Evolutionary conservation across 2,329 filamentous ascomycete genomes (phyloP).

Genomic region (Teratosphaeria gauchensis): DNA sequence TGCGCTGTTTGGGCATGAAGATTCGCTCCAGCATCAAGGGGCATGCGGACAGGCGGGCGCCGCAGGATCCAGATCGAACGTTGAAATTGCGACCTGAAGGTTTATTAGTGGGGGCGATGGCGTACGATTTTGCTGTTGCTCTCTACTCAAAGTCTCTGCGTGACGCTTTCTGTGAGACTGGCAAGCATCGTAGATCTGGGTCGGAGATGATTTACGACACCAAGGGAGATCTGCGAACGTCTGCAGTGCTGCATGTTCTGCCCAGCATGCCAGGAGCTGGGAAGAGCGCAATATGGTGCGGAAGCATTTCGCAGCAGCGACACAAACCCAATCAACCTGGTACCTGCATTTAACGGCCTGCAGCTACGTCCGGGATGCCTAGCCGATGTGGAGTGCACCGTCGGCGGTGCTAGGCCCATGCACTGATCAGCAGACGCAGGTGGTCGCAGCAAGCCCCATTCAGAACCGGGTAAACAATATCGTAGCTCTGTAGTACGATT

Average conservation of each 20-base stretch:
- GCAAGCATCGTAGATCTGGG: neutral
- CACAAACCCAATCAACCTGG: constrained; percentile 1
- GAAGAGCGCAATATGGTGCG: neutral
- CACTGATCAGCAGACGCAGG: neutral
- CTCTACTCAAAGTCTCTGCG: neutral
- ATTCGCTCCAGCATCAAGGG: neutral
- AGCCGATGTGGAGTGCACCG: neutral
- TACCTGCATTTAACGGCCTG: neutral
- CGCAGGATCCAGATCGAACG: neutral
- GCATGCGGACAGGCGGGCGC: neutral
- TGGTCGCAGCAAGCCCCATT: neutral
- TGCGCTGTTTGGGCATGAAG: neutral
- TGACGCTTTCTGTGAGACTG: neutral
- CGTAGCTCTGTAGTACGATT: neutral
- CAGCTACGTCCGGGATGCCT: neutral
- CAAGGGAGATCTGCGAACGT: neutral
- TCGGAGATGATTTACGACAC: neutral
- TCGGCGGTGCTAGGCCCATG: neutral
- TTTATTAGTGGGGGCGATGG: neutral
- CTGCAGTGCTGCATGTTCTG: neutral
- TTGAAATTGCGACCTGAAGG: neutral
- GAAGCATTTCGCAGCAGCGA: neutral
- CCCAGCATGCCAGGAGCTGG: neutral
- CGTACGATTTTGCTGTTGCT: neutral
- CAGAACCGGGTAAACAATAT: neutral